Conservation (phyloP, 2,329 filamentous ascomycete species). For the Teratosphaeria zuluensis region DNA sequence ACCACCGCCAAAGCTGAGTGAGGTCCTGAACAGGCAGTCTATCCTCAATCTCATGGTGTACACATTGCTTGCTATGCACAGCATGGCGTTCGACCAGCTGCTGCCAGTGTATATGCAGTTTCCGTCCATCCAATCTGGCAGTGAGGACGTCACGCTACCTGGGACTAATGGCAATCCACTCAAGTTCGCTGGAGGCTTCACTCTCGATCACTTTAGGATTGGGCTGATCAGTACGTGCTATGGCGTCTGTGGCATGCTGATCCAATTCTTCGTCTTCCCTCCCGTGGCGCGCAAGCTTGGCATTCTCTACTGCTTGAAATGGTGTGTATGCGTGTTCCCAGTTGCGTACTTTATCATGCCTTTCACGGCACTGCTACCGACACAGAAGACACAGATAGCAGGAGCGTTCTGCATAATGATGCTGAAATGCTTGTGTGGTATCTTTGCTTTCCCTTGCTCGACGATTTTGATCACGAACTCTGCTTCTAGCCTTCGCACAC, state of each 20-base stretch:
- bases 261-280: slow-evolving; percentile 83
- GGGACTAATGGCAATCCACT: slow-evolving; percentile 53
- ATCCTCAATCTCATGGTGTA: slow-evolving; percentile 58
- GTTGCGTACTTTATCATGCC: slow-evolving; percentile 72
- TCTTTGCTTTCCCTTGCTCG: slow-evolving; percentile 79
- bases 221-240: slow-evolving; percentile 79
- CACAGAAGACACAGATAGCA: slow-evolving; percentile 43
- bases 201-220: slow-evolving; percentile 61
- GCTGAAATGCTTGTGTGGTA: slow-evolving; percentile 63
- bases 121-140: slow-evolving; percentile 30
- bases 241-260: slow-evolving; percentile 65
- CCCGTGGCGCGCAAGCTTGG: slow-evolving; percentile 63
- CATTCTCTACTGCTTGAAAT: slow-evolving; percentile 61
- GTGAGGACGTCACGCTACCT: slow-evolving; percentile 33
- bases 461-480: slow-evolving; percentile 89
- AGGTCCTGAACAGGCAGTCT: slow-evolving; percentile 67
- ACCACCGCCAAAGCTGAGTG: slow-evolving; percentile 38
- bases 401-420: slow-evolving; percentile 59
- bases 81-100: slow-evolving; percentile 75
- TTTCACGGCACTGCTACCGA: slow-evolving; percentile 58
- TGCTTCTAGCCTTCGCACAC: slow-evolving; percentile 60
- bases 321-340: slow-evolving; percentile 59
- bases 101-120: slow-evolving; percentile 84
- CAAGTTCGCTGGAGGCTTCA: slow-evolving; percentile 74
- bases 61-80: slow-evolving; percentile 70